Conservation (phyloP, 164 flowering plant species). For the Paratinospora sagittata region DNA sequence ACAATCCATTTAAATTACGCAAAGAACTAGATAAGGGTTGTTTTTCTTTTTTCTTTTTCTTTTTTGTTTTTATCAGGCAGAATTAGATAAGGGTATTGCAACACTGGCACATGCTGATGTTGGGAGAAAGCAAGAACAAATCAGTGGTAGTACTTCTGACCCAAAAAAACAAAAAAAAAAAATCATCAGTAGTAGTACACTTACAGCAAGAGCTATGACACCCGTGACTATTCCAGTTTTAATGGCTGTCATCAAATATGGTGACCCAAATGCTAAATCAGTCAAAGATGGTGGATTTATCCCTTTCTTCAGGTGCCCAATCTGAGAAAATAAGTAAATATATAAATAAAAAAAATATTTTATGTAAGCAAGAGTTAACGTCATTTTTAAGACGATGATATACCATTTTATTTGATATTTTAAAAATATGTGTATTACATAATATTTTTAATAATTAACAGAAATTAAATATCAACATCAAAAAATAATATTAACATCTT, state of each 20-base stretch:
- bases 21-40: too few species aligned
- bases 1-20: background rate
- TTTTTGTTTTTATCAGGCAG: background rate
- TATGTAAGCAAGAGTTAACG: too few species aligned
- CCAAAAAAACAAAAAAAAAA: too few species aligned
- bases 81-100: background rate
- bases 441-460: too few species aligned
- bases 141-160: too few species aligned
- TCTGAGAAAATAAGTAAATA: constrained; percentile 35
- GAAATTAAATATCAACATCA: too few species aligned
- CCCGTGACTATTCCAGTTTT: constrained; percentile 75
- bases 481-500: too few species aligned
- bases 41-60: too few species aligned
- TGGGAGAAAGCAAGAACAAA: background rate
- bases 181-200: constrained; percentile 8
- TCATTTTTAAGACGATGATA: too few species aligned
- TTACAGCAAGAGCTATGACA: constrained; percentile 76
- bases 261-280: constrained; percentile 47
- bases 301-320: constrained; percentile 76
- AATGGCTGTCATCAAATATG: constrained; percentile 38
- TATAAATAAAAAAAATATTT: too few species aligned
- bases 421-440: too few species aligned
- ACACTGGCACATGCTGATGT: background rate
- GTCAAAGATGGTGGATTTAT: constrained; percentile 59
- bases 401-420: too few species aligned